These are phyloP conservation scores for Bryum argenteum DNA, from an alignment of 225 moss, liverwort and hornwort species.

Conservation along the genomic window DNA sequence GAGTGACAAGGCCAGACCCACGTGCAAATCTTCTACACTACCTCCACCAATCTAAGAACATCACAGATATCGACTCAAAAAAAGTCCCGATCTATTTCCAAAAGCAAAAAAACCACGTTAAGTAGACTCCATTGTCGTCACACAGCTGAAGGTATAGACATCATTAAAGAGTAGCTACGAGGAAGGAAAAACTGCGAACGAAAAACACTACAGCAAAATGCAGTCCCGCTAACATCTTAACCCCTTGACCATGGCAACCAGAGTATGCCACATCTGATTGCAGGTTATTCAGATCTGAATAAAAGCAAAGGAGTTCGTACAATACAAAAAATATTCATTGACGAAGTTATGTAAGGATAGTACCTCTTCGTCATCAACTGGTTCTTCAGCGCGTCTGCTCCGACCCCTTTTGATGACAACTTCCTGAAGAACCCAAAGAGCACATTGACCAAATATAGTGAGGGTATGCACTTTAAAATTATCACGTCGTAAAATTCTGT, in stretches of 20 bases:
- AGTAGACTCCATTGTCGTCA: no score
- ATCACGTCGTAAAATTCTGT: conserved; percentile 13
- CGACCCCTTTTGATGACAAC: conserved; percentile 69
- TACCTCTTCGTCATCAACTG: conserved; percentile 78
- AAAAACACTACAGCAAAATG: no score
- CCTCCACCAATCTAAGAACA: no score
- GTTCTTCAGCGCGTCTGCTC: conserved; percentile 50
- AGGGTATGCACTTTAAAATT: conserved; percentile 1
- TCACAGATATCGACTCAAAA: background rate
- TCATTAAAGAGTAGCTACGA: no score
- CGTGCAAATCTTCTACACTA: no score
- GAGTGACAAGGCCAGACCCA: no score
- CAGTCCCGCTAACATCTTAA: conserved; percentile 2
- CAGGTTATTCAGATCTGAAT: no score
- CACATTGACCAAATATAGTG: background rate
- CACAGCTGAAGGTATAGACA: no score
- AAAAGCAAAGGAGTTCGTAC: no score
- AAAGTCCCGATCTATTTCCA: no score
- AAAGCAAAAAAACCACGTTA: no score
- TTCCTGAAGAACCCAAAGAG: conserved; percentile 42
- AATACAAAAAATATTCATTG: background rate
- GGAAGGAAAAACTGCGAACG: no score
- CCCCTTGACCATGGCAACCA: background rate
- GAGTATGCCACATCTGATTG: background rate
- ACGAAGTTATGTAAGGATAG: conserved; percentile 14